Base-by-base conservation (phyloP, 495 filamentous ascomycete genomes). In the Talaromyces proteolyticus region DNA sequence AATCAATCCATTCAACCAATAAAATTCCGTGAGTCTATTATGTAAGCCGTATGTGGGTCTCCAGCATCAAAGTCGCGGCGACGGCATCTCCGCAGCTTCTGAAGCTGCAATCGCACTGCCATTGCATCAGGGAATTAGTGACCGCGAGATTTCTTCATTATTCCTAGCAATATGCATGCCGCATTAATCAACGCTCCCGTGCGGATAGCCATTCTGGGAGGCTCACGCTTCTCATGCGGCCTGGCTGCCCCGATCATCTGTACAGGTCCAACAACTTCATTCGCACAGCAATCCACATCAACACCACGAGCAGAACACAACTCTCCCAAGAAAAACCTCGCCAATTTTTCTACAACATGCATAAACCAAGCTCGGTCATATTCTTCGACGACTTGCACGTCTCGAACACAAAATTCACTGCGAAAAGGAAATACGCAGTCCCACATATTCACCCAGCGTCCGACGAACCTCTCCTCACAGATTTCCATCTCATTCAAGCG, bases 141-240 rank as follows among this genome's bases (percentile, higher is more conserved):
- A 29, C 26, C n/a, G n/a, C n/a, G n/a, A 29, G 17, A n/a, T 20
- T 11, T 25, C 25, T 25, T 25, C 23, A 51, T 18, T 6, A 6
- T 18, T 14, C 3, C 19, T 21, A 50, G 39, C 25, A 50, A 34
- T 23, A 64, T 63, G 57, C 57, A 66, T 41, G 38, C 60, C 25
- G 57, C 50, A 39, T 18, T 57, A 8, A 39, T 64, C 42, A 59
- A 44, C 50, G 59, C 62, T 51, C 63, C 68, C 23, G 41, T 64
- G 53, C 68, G 64, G 16, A 59, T 60, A 24, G 58, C 55, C n/a
- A 50, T 65, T 12, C 44, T 68, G 5, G 49, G 59, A 44, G 53
- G 61, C 36, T 60, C 60, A 12, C 34, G 69, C 23, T 50, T 56
- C 47, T 37, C 59, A 8, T 53, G 59, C n/a, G 34, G 53, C 19